A percentile compares a stretch with the other conserved stretches of the same genome.
phyloP scores from a whole-genome alignment of 306 rosid genomes.

The Heteromeles arbutifolia region DNA sequence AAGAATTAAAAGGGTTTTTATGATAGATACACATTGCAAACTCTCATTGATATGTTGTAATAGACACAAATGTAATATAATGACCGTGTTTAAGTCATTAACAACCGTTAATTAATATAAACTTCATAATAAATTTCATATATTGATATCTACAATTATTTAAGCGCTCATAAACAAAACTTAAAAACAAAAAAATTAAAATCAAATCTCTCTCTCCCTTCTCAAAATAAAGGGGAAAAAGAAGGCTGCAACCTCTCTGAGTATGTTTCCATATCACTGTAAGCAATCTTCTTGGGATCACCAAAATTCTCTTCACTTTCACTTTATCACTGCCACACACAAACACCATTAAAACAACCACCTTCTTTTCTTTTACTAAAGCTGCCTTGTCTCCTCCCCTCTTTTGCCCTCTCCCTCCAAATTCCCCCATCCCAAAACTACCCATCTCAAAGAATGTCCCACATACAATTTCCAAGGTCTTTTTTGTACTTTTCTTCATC shows the following conservation, averaged over 20 bases:
- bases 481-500: constrained; percentile 14
- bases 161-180: no score
- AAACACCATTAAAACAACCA: constrained; percentile 16
- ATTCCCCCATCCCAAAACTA: constrained; percentile 24
- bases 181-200: no score
- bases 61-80: background rate
- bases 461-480: background rate
- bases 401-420: background rate
- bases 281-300: constrained; percentile 69
- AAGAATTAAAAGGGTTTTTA: background rate
- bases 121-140: background rate
- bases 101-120: no score
- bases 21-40: no score
- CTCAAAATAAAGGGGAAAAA: constrained; percentile 15
- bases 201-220: background rate
- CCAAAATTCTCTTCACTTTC: constrained; percentile 40
- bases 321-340: constrained; percentile 21
- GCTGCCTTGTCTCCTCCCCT: constrained; percentile 32
- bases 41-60: background rate
- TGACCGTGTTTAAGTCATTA: background rate
- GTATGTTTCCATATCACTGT: constrained; percentile 3
- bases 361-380: constrained; percentile 57
- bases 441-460: constrained; percentile 21
- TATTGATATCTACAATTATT: no score
- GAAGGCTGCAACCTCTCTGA: constrained; percentile 33